phyloP scores from a whole-genome alignment of 2,329 filamentous ascomycete genomes.

The Aspergillus tamarii region DNA sequence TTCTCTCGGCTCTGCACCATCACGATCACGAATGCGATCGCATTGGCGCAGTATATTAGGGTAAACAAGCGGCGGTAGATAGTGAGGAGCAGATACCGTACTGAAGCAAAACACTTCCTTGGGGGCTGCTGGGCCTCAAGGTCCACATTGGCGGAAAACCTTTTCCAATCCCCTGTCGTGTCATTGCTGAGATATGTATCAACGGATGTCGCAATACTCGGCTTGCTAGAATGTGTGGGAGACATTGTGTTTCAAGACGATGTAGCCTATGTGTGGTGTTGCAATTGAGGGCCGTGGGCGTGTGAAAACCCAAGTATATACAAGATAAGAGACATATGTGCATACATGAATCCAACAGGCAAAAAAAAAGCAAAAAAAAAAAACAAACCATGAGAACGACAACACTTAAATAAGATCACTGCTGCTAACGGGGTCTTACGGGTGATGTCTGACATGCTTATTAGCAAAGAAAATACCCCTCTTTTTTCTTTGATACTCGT shows the following conservation, averaged over 20 bases:
- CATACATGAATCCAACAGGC: too few species aligned
- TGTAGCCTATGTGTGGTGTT: neutral
- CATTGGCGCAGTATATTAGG: conserved; percentile 55
- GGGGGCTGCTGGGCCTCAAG: neutral
- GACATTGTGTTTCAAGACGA: neutral
- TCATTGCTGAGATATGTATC: neutral
- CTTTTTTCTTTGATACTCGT: neutral
- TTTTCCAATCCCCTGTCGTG: neutral
- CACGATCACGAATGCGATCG: conserved; percentile 25
- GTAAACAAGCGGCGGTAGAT: conserved; percentile 61
- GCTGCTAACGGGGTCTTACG: neutral
- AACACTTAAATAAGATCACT: neutral
- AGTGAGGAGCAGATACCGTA: neutral
- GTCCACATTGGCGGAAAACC: neutral
- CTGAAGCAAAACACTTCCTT: neutral
- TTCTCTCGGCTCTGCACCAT: neutral
- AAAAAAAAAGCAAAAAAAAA: neutral
- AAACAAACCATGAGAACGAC: neutral
- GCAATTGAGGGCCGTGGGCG: neutral
- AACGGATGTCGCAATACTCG: neutral
- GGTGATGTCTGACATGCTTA: neutral
- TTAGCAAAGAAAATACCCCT: neutral
- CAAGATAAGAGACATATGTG: neutral
- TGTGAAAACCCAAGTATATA: neutral
- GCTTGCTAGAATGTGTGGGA: neutral